Evolutionary conservation across 1,139 yeast genomes (phyloP), one percentile per base, ranked within the genome.

Genomic region (Kazachstania sp.): DNA sequence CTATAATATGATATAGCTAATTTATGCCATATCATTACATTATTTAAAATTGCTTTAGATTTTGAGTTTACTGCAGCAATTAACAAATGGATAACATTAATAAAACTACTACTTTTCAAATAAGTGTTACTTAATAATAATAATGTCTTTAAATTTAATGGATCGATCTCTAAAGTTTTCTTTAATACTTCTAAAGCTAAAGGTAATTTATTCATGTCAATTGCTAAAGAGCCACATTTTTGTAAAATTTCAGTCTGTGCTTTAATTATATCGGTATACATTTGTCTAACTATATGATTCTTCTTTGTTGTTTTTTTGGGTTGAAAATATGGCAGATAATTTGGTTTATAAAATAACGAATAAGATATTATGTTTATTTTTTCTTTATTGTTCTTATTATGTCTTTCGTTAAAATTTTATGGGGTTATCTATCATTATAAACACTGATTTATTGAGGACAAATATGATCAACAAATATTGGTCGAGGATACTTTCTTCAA

Each of bases 211-310:
- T 50, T 45, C 59, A 57, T 55, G 30, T 51, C 50, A 15, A 53
- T 39, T 8, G 61, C 60, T 40, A 58, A 39, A 28, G 51, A 45
- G 34, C 61, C 53, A 49, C 61, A 58, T 40, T 46, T 38, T 28
- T 51, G 49, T 20, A 49, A 47, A 19, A 53, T 47, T 42, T 51
- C 58, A 28, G 44, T 45, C 15, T 42, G 50, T 42, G 46, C 19
- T 35, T 36, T 20, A 30, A 44, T 46, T 23, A 50, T 43, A 40
- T 47, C 38, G 15, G 44, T 45, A 51, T 45, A 44, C 41, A 35
- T 28, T 26, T 7, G 19, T 19, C 20, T 16, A n/a, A 3, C 8
- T 12, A 13, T 18, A 5, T 15, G 15, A 11, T 32, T 32, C 19
- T 23, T 31, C 35, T 31, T 31, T 13, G 23, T 35, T 19, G 11